Conservation (phyloP, 768 basidiomycete species). For the Hericium coralloides region DNA sequence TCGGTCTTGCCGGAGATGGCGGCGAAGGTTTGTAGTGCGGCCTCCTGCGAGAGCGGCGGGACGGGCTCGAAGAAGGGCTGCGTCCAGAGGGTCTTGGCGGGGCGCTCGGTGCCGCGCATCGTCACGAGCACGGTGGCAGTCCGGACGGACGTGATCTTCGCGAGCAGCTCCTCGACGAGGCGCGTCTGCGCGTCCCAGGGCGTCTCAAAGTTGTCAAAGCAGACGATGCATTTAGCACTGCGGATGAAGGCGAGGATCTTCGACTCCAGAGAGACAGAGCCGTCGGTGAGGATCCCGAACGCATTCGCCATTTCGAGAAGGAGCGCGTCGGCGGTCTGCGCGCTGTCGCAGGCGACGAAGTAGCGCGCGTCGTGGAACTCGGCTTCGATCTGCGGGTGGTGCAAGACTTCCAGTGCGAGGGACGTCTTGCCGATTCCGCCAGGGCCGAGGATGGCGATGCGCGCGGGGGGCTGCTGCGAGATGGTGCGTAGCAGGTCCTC, state of each 20-base stretch:
- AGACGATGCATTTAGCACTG: neutral
- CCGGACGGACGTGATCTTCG: neutral
- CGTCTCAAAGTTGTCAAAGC: constrained; percentile 4
- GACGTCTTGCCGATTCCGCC: constrained; percentile 11
- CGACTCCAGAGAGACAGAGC: neutral
- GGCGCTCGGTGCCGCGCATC: neutral
- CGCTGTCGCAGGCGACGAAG: constrained; percentile 5
- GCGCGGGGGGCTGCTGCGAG: neutral
- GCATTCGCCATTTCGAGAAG: neutral
- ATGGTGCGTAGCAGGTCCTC: neutral
- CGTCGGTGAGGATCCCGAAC: neutral
- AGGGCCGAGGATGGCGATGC: constrained; percentile 16
- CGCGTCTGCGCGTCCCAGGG: neutral
- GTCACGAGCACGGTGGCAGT: neutral
- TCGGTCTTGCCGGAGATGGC: neutral
- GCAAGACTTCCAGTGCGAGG: constrained; percentile 1
- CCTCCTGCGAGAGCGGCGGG: neutral
- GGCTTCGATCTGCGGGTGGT: neutral
- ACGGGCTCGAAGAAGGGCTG: neutral
- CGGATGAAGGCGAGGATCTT: neutral
- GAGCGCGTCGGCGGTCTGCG: neutral
- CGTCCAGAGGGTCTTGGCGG: neutral
- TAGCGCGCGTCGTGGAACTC: constrained; percentile 1
- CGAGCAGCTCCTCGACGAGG: neutral
- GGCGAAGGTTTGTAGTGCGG: neutral